Evolutionary conservation across 2,329 filamentous ascomycete genomes (phyloP).

Genomic region (Dothistroma septosporum): DNA sequence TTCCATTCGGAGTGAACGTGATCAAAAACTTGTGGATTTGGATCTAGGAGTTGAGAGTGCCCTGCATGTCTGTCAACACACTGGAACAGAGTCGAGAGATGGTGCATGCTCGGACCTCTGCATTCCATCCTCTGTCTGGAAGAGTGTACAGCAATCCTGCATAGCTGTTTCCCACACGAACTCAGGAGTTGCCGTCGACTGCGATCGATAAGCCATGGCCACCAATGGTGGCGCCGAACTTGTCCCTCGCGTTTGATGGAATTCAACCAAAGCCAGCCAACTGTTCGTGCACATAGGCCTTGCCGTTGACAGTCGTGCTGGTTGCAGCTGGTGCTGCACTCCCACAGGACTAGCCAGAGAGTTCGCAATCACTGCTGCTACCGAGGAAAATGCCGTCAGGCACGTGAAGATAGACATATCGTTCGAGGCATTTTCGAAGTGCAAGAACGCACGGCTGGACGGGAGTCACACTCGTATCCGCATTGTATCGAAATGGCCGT

Average conservation of each 20-base stretch:
- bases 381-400: no score
- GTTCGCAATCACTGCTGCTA: no score
- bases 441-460: no score
- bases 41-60: slow-evolving; percentile 63
- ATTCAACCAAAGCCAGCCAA: slow-evolving; percentile 65
- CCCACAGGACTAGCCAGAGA: no score
- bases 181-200: slow-evolving; percentile 59
- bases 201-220: slow-evolving; percentile 63
- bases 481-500: no score
- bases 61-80: slow-evolving; percentile 29
- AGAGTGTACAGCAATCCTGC: slow-evolving; percentile 59
- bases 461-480: no score
- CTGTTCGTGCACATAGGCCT: slow-evolving; percentile 60
- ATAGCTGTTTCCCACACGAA: slow-evolving; percentile 51
- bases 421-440: no score
- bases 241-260: slow-evolving; percentile 56
- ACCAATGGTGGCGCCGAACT: slow-evolving; percentile 65
- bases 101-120: slow-evolving; percentile 47
- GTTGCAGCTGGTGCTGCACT: no score
- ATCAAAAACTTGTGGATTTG: slow-evolving; percentile 66
- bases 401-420: no score
- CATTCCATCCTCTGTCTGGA: slow-evolving; percentile 64
- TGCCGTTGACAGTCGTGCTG: slow-evolving; percentile 42
- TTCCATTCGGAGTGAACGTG: slow-evolving; percentile 51
- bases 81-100: not conserved